Percentiles rank a stretch among this genome's conserved stretches.
These are phyloP conservation scores for Daldinia bambusicola DNA, from an alignment of 495 filamentous ascomycete species.

Conservation along the genomic window DNA sequence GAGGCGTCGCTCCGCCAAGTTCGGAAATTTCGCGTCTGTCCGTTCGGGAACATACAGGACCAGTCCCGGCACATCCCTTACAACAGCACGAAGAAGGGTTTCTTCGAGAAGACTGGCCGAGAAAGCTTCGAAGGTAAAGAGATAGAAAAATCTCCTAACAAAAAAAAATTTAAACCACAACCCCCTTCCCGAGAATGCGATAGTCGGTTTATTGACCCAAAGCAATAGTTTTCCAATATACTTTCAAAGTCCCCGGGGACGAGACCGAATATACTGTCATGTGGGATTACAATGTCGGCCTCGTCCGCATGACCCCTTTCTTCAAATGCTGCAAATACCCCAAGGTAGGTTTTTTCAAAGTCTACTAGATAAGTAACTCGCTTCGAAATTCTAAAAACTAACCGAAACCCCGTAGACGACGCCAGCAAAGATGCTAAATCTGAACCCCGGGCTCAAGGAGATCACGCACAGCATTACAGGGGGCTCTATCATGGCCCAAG, in stretches of 20 bases:
- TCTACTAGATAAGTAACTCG: background rate
- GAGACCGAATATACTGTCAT: conserved; percentile 78
- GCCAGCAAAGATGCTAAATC: conserved; percentile 80
- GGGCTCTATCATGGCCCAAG: conserved; percentile 88
- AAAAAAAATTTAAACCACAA: conserved; percentile 13
- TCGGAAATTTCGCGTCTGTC: conserved; percentile 69
- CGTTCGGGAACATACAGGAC: conserved; percentile 73
- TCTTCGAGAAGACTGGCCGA: conserved; percentile 83
- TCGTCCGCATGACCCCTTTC: conserved; percentile 92
- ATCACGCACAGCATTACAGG: conserved; percentile 96
- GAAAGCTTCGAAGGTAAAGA: conserved; percentile 86
- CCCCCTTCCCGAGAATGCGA: conserved; percentile 24
- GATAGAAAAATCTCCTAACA: background rate
- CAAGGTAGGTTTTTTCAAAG: conserved; percentile 68
- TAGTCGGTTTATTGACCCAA: conserved; percentile 30
- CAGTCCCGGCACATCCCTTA: conserved; percentile 88
- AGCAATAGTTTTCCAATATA: conserved; percentile 84
- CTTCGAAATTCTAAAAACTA: conserved; percentile 10
- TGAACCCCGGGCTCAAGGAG: conserved; percentile 82
- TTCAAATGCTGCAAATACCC: conserved; percentile 89
- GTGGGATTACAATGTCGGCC: conserved; percentile 98
- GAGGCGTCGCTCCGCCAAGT: conserved; percentile 65
- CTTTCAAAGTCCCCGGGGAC: conserved; percentile 77
- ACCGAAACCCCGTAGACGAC: conserved; percentile 70
- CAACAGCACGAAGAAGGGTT: conserved; percentile 89